Percentiles rank a stretch among this genome's conserved stretches.
Conservation (phyloP, 2,329 filamentous ascomycete species). For the Penicillium sp. region DNA sequence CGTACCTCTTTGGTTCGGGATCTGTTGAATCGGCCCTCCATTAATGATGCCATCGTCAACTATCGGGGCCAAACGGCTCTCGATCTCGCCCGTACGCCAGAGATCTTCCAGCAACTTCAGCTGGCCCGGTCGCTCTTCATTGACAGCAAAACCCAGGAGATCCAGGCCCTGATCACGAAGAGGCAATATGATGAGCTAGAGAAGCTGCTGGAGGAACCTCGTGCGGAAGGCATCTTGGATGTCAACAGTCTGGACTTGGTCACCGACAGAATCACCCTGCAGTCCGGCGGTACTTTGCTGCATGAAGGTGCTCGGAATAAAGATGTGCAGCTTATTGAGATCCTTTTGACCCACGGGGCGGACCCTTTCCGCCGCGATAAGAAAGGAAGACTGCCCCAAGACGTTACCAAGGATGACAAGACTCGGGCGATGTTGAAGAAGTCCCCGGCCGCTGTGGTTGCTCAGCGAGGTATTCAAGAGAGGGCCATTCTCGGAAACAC, state of each 20-base stretch:
- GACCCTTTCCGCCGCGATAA: constrained; percentile 94
- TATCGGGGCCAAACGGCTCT: constrained; percentile 77
- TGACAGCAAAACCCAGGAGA: constrained; percentile 75
- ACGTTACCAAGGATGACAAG: constrained; percentile 90
- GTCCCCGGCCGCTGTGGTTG: constrained; percentile 88
- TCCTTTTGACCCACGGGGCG: constrained; percentile 85
- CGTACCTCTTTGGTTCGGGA: constrained; percentile 74
- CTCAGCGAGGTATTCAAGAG: constrained; percentile 92
- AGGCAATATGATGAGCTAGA: constrained; percentile 74
- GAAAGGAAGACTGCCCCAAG: constrained; percentile 91
- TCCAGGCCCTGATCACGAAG: constrained; percentile 69
- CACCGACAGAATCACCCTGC: constrained; percentile 69
- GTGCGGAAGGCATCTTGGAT: constrained; percentile 80
- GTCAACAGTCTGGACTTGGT: constrained; percentile 88
- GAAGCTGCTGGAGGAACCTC: constrained; percentile 73
- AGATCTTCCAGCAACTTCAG: constrained; percentile 93
- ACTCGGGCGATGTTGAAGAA: constrained; percentile 85
- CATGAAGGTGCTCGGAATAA: constrained; percentile 88
- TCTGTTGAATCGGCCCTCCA: constrained; percentile 71
- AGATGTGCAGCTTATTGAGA: constrained; percentile 81
- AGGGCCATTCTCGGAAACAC: constrained; percentile 85
- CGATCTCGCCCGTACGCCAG: constrained; percentile 82
- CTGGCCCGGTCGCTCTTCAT: constrained; percentile 84
- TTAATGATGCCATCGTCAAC: constrained; percentile 86
- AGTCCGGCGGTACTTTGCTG: constrained; percentile 82